Conservation (phyloP, 2,329 filamentous ascomycete genomes). For the Hymenoscyphus scutula region DNA sequence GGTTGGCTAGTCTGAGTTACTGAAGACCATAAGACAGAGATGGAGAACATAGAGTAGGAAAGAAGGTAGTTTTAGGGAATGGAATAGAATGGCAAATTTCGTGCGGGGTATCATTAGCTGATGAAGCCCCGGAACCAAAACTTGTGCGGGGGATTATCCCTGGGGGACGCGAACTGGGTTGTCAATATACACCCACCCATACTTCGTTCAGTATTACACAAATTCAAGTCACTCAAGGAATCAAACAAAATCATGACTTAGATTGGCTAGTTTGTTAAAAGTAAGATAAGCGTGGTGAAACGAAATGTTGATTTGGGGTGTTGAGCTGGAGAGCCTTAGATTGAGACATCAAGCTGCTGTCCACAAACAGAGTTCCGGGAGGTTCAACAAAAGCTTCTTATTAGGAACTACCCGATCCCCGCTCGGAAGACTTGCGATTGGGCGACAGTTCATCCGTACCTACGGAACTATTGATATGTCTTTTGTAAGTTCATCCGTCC, state of each 20-base stretch:
- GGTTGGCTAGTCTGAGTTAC: constrained; percentile 3
- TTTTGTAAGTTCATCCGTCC: neutral
- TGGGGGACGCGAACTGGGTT: neutral
- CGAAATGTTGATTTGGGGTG: neutral
- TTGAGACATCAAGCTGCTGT: neutral
- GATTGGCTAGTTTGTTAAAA: neutral
- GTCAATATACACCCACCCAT: neutral
- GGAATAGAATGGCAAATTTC: neutral
- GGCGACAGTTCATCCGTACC: neutral
- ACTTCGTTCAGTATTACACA: neutral
- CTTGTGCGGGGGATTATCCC: neutral
- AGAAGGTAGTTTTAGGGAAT: neutral
- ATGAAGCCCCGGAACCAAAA: neutral
- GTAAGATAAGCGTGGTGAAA: neutral
- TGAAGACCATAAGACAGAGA: neutral
- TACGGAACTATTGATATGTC: neutral
- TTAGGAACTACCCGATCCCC: neutral
- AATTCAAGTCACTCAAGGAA: too few relatives aligned
- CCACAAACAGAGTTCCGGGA: neutral
- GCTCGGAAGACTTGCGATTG: neutral
- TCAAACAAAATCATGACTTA: neutral
- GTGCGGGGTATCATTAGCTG: neutral
- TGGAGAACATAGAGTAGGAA: neutral
- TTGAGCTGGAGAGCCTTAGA: neutral
- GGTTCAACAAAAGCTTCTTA: neutral